Evolutionary conservation across 176 grass and related monocot species (phyloP), one percentile per base, ranked within the genome.

Genomic region (Oryza rufipogon): DNA sequence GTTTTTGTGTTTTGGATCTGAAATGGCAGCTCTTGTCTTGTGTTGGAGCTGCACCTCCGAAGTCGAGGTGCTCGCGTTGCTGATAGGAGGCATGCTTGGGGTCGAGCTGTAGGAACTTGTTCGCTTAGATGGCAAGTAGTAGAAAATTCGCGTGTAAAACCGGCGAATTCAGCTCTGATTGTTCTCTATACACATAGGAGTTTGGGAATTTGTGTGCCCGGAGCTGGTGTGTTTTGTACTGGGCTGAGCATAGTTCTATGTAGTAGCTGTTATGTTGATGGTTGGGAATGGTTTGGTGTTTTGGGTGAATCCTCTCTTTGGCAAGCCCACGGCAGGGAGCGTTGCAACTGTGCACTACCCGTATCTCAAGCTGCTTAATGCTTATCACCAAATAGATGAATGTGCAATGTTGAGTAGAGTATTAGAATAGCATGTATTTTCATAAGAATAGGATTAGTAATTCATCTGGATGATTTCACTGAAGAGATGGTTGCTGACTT

Each of bases 1-100:
- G 7, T 39, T 39, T 61, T 61, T 68, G 38, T 45, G 61, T 74
- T 83, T 15, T 90, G 69, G 84, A 90, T 90, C 74, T 87, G 80
- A 74, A 83, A 73, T 79, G 74, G 11, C 9, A 36, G 6, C 39
- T 34, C 26, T n/a, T 74, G 39, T 34, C 26, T n/a, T 74, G 39
- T 16, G 61, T 36, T 79, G 15, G 16, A 82, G 68, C 48, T 28
- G 45, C 64, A 38, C 30, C 70, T 68, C 25, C 26, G 26, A 48
- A 56, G 28, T 44, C 20, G 34, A 73, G 38, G 38, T 78, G 58
- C 45, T 73, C 78, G 34, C 20, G 61, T 72, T 83, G 10, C 60
- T 78, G 45, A 16, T 52, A 41, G 32, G 47, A 69, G 45, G 45
- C n/a, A 30, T 6, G 60, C 52, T 85, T 64, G 12, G 16, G 41